Base-by-base conservation (phyloP, 1,284 basidiomycete genomes). In the Hemileia vastatrix region DNA sequence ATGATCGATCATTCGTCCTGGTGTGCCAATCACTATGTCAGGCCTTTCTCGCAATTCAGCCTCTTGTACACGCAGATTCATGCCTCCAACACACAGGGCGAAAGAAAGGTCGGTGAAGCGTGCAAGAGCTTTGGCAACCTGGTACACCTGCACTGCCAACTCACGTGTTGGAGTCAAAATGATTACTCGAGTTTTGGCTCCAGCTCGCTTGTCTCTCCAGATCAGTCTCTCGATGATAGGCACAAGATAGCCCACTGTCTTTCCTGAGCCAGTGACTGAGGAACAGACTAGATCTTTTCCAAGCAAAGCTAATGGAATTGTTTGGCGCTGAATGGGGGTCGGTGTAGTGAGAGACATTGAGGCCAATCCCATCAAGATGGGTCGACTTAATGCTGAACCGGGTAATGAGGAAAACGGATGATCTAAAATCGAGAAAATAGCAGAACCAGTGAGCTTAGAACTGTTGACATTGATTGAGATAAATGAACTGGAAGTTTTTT, bases 281-380 rank as follows among this genome's bases (percentile, higher is more conserved):
- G 85, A 87, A 45, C 92, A 94, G 56, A 98, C 91, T 45, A 97
- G 83, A 76, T 97, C 93, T 72, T 95, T 92, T 57, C 94, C 94
- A 15, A 93, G 79, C 13, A 98, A 82, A 24, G 90, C 92, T 50
- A 93, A 85, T 9, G 93, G 93, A 55, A 98, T 90, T 5, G 92
- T 87, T 52, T 88, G 85, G 1, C 88, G 83, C 77, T 98, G 93
- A 58, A 98, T 97, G 0, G 94, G 94, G 0, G 95, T 99, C 3
- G 95, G 95, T 32, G 83, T 85, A 54, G 82, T 78, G 75, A 95
- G 91, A 36, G 84, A 83, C 45, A 98, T 81, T 1, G 85, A 81
- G 6, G 87, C 86, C 59, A 98, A 80, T 3, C 89, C 88, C 71
- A 91, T 90, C 53, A 93, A 81, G 51, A 96, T 81, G 0, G 90